Conservation (phyloP, 2,329 filamentous ascomycete genomes). For the Fusarium lateritium region DNA sequence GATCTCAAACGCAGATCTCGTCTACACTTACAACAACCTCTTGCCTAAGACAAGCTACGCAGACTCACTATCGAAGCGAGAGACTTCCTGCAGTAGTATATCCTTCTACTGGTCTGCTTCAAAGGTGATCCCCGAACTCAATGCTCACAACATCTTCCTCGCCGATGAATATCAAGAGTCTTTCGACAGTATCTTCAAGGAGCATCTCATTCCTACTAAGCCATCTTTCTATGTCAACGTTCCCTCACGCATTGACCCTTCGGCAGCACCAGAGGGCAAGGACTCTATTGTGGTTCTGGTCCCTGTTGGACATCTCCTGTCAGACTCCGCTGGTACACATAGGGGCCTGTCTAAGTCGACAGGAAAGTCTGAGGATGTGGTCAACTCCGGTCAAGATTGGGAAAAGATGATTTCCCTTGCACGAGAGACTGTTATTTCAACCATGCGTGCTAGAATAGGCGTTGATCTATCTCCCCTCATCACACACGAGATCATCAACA, state of each 20-base stretch:
- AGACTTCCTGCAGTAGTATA: slow-evolving; percentile 79
- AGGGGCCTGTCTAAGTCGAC: slow-evolving; percentile 23
- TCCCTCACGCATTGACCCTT: slow-evolving; percentile 76
- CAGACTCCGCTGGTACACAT: slow-evolving; percentile 34
- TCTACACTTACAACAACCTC: slow-evolving; percentile 81
- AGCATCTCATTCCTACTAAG: slow-evolving; percentile 75
- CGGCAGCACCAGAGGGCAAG: slow-evolving; percentile 74
- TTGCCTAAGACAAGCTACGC: slow-evolving; percentile 66
- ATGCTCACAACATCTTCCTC: slow-evolving; percentile 83
- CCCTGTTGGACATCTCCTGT: slow-evolving; percentile 75
- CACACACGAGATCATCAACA: slow-evolving; percentile 75
- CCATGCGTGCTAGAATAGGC: slow-evolving; percentile 72
- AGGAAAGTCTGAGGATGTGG: background rate
- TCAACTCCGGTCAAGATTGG: slow-evolving; percentile 60
- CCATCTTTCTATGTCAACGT: slow-evolving; percentile 86
- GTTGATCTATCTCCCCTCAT: slow-evolving; percentile 66
- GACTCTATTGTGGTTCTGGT: slow-evolving; percentile 80
- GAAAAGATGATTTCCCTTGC: slow-evolving; percentile 70
- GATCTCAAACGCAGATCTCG: slow-evolving; percentile 80
- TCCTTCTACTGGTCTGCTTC: slow-evolving; percentile 83
- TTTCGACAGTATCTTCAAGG: slow-evolving; percentile 83
- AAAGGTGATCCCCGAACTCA: slow-evolving; percentile 72
- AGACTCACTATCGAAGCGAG: slow-evolving; percentile 60
- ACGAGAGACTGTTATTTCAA: slow-evolving; percentile 72
- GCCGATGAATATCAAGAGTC: slow-evolving; percentile 79